A percentile compares a stretch with the other conserved stretches of the same genome.
Conservation (phyloP, 2,329 filamentous ascomycete species). For the Metarhizium guizhouense region DNA sequence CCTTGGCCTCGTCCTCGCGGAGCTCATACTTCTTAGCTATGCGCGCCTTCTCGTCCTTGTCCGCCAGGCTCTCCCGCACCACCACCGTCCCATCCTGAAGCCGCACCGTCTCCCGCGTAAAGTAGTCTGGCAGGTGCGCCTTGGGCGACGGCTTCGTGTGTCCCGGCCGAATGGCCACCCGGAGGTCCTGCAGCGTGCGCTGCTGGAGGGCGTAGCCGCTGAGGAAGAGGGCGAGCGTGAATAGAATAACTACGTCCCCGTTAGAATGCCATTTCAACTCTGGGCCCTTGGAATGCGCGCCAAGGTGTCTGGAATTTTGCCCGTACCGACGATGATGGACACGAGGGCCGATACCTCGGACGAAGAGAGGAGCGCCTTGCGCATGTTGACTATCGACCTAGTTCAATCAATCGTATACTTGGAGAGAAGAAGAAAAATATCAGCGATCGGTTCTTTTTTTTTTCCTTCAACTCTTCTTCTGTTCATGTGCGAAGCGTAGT, state of each 20-base stretch:
- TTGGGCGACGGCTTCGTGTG: constrained; percentile 37
- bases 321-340: constrained; percentile 53
- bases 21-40: constrained; percentile 11
- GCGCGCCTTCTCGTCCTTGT: constrained; percentile 16
- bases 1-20: constrained; percentile 16
- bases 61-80: constrained; percentile 26
- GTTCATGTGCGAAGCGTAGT: not conserved
- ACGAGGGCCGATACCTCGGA: constrained; percentile 62
- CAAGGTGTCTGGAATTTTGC: not conserved
- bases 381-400: constrained; percentile 14
- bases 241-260: constrained; percentile 52
- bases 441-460: not conserved
- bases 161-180: constrained; percentile 54
- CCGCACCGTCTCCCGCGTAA: constrained; percentile 34
- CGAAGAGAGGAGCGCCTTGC: constrained; percentile 53
- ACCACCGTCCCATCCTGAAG: constrained; percentile 38
- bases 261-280: constrained; percentile 6
- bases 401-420: not conserved
- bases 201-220: constrained; percentile 85
- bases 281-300: not conserved
- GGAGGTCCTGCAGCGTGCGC: constrained; percentile 69
- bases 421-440: not conserved
- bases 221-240: constrained; percentile 75
- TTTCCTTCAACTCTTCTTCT: not conserved
- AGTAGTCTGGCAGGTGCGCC: constrained; percentile 41